Evolutionary conservation across 2,329 filamentous ascomycete genomes (phyloP).

Genomic region (Lachnellula suecica): DNA sequence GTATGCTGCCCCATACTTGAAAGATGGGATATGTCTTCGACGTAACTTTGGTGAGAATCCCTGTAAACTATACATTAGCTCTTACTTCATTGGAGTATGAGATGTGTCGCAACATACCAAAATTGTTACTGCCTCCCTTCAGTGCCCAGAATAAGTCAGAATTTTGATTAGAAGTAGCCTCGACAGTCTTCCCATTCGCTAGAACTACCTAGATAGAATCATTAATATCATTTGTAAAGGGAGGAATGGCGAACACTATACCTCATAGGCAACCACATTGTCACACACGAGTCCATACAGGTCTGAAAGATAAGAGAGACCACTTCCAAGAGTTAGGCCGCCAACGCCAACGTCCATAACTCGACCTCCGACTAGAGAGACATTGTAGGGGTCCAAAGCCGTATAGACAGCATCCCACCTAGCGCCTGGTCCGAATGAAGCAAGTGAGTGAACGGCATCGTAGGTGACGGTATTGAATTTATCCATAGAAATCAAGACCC

Average conservation of each 20-base stretch:
- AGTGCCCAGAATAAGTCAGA: slow-evolving; percentile 52
- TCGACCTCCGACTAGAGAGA: slow-evolving; percentile 37
- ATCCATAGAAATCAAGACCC: slow-evolving; percentile 33
- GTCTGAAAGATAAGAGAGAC: slow-evolving; percentile 9
- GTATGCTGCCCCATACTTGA: neutral
- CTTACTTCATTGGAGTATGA: neutral
- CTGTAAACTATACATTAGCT: neutral
- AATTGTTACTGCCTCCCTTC: slow-evolving; percentile 56
- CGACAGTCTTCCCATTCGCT: slow-evolving; percentile 46
- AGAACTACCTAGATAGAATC: slow-evolving; percentile 45
- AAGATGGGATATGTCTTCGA: neutral
- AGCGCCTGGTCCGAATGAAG: slow-evolving; percentile 29
- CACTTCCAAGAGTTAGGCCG: slow-evolving; percentile 36
- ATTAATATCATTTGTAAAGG: too few relatives aligned
- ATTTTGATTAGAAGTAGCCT: slow-evolving; percentile 41
- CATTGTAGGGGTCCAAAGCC: slow-evolving; percentile 2
- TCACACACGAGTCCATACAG: slow-evolving; percentile 46
- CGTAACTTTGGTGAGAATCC: neutral
- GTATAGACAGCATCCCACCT: slow-evolving; percentile 11
- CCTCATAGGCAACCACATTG: slow-evolving; percentile 39
- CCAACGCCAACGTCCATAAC: slow-evolving; percentile 37
- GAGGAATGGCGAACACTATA: too few relatives aligned
- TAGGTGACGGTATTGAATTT: slow-evolving; percentile 30
- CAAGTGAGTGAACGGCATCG: slow-evolving; percentile 21
- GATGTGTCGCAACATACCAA: slow-evolving; percentile 39